Conservation (phyloP, 306 rosid species). For the Mucuna pruriens region DNA sequence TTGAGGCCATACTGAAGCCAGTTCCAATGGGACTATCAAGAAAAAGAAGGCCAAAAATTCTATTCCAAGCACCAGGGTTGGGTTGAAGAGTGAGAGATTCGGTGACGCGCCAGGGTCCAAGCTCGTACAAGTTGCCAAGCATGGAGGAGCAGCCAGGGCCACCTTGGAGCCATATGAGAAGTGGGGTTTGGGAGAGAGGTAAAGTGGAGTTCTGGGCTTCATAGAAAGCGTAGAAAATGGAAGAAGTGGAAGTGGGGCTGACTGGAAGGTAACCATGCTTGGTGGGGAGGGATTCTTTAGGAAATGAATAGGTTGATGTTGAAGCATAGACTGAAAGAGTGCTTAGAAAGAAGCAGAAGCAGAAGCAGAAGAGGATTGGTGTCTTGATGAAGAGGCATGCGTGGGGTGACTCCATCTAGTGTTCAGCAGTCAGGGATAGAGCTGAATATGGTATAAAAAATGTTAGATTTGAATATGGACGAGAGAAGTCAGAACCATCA, state of each 20-base stretch:
- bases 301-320: constrained; percentile 37
- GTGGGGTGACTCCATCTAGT: constrained; percentile 19
- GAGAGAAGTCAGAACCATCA: too few relatives aligned
- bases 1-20: constrained; percentile 72
- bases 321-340: background rate
- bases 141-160: constrained; percentile 95
- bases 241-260: constrained; percentile 46
- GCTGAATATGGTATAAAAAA: too few relatives aligned
- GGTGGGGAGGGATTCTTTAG: constrained; percentile 69
- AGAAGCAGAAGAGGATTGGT: background rate
- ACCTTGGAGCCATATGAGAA: constrained; percentile 88
- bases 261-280: constrained; percentile 76
- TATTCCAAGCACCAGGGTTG: constrained; percentile 75
- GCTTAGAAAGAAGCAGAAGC: background rate
- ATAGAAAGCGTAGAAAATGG: constrained; percentile 79
- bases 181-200: constrained; percentile 65
- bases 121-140: constrained; percentile 77
- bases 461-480: too few relatives aligned
- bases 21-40: constrained; percentile 82
- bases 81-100: constrained; percentile 44
- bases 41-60: constrained; percentile 66
- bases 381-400: background rate
- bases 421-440: too few relatives aligned
- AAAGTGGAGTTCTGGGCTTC: constrained; percentile 64
- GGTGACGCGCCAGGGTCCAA: constrained; percentile 77